Evolutionary conservation across 2,329 filamentous ascomycete genomes (phyloP).

Genomic region (Pyrenochaeta sp.): DNA sequence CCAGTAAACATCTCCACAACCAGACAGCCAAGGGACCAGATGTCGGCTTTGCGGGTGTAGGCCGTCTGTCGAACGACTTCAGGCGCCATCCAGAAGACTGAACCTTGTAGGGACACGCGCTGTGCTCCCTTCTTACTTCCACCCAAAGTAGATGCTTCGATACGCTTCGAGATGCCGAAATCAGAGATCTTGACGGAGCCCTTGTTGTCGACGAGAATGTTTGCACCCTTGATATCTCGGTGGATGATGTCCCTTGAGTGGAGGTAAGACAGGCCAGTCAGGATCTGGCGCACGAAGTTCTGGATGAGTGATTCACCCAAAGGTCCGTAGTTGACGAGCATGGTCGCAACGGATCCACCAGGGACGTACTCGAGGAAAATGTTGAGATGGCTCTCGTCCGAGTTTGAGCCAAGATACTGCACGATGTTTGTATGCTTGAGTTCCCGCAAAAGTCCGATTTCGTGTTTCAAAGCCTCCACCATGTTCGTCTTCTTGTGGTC

Average conservation of each 20-base stretch:
- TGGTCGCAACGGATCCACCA: conserved; percentile 95
- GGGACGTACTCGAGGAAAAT: conserved; percentile 99
- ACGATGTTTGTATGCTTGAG: conserved; percentile 97
- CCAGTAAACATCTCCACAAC: conserved; percentile 99
- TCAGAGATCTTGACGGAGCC: conserved; percentile 99
- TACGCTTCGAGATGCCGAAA: conserved; percentile 98
- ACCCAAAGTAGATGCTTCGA: conserved; percentile 83
- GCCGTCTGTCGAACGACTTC: conserved; percentile 98
- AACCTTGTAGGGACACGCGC: conserved; percentile 86
- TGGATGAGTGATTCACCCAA: conserved; percentile 91
- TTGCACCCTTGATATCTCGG: conserved; percentile 98
- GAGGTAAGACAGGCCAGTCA: conserved; percentile 90
- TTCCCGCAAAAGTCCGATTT: conserved; percentile 92
- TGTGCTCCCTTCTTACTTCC: conserved; percentile 42
- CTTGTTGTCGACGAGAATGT: conserved; percentile 98
- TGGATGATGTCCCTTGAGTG: conserved; percentile 97
- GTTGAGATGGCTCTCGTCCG: conserved; percentile 89
- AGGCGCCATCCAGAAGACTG: conserved; percentile 99
- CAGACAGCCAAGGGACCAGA: conserved; percentile 96
- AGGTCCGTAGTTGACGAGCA: conserved; percentile 98
- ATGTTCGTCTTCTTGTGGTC: conserved; percentile 96
- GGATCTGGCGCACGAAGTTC: conserved; percentile 95
- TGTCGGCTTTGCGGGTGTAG: conserved; percentile 97
- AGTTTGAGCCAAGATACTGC: conserved; percentile 95
- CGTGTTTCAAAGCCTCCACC: conserved; percentile 96